Evolutionary conservation across 129 eudicot genomes (phyloP), one percentile per base, ranked within the genome.

Genomic region (Helianthus tuberosus): DNA sequence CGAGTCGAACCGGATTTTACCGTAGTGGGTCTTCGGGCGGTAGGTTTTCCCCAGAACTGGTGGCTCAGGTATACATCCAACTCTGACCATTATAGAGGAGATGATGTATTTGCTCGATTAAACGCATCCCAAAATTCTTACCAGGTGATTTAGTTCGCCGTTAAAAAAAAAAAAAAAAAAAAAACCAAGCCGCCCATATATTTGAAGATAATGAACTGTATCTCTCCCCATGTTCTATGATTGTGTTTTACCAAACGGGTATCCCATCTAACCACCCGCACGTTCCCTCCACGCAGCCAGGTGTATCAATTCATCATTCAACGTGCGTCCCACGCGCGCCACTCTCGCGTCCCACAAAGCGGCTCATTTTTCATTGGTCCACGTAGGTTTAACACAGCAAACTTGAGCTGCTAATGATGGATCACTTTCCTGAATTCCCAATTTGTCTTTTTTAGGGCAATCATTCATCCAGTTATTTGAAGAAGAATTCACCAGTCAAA

Each of bases 361-460:
- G 23, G n/a, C 43, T 20, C 10, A 2, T 0, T 48, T 60, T 17
- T 47, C 15, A 76, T 76, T 76, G 75, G 80, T 68, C 80, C 80
- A 76, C 80, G 80, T 68, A 68, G 16, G 11, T 57, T 51, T 76
- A 6, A 17, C 69, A 76, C 80, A 68, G 75, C 80, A 76, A 57
- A 68, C 14, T 46, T 46, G 80, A 76, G 80, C 75, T 76, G 80
- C 80, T 66, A 76, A 76, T 68, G 75, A 76, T 43, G 29, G 49
- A 65, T 59, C 51, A 55, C 49, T 67, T 67, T 76, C 60, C 53
- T 16, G 74, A 66, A 66, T 76, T 67, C 80, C 74, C 80, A 76
- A 58, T 68, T 76, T 76, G 80, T 68, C 80, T 76, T 76, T n/a
- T 76, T 76, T 67, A 67, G 74, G 80, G 74, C 36, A 64, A 64